A percentile compares a stretch with the other conserved stretches of the same genome.
These are phyloP conservation scores for Jaapia argillacea DNA, from an alignment of 768 basidiomycete species.

Conservation along the genomic window DNA sequence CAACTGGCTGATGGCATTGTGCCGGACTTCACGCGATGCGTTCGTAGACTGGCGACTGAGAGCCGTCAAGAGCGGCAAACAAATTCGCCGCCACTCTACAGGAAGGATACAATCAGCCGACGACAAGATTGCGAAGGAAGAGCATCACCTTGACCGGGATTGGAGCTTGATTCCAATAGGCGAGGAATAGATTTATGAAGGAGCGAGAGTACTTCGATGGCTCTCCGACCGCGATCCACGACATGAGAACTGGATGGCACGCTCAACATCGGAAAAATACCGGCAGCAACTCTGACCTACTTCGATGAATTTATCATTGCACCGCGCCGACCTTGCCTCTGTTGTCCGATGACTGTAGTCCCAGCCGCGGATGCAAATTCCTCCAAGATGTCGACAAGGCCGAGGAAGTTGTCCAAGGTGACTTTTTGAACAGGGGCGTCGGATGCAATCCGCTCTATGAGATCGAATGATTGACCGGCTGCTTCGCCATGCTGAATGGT, in stretches of 20 bases:
- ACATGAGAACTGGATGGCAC: no score
- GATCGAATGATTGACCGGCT: constrained; percentile 72
- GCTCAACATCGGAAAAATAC: no score
- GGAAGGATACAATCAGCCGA: neutral
- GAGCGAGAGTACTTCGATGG: constrained; percentile 71
- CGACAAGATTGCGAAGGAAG: neutral
- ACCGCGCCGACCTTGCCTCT: constrained; percentile 38
- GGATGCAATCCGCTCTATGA: constrained; percentile 55
- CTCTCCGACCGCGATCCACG: constrained; percentile 75
- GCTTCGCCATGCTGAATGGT: constrained; percentile 85
- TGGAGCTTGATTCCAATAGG: constrained; percentile 38
- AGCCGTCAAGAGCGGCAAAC: constrained; percentile 62
- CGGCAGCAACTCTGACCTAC: constrained; percentile 23
- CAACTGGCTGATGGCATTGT: constrained; percentile 67
- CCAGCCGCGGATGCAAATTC: constrained; percentile 79
- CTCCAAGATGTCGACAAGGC: constrained; percentile 72
- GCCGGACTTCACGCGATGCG: constrained; percentile 75
- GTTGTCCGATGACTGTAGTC: constrained; percentile 46
- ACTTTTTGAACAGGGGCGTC: constrained; percentile 62
- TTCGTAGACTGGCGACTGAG: constrained; percentile 79
- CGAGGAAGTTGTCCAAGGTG: constrained; percentile 69
- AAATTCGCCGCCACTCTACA: constrained; percentile 68
- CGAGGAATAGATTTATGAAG: constrained; percentile 56
- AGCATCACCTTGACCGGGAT: constrained; percentile 32
- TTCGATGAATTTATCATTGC: constrained; percentile 40